Percentiles rank a stretch among this genome's conserved stretches.
Conservation (phyloP, 371 early-diverging fungal species). For the Mucor ambiguus region DNA sequence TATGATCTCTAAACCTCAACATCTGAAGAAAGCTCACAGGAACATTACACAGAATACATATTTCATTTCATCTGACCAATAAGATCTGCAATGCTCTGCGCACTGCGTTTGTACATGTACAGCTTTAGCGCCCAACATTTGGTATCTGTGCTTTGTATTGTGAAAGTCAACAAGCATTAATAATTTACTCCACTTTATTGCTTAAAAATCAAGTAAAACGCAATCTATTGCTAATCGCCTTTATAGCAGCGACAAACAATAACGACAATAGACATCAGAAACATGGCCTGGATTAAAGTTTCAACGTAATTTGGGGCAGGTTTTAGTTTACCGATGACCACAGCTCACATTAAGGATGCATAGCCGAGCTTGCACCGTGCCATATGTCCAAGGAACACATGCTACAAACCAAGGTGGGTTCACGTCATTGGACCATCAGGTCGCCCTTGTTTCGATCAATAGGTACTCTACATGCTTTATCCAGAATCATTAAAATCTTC, state of each 20-base stretch:
- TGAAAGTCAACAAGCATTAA: background rate
- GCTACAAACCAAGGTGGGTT: no score
- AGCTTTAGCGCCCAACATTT: background rate
- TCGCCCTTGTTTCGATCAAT: background rate
- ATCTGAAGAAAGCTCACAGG: background rate
- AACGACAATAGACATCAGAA: background rate
- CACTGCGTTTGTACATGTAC: no score
- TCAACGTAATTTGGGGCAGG: constrained; percentile 4
- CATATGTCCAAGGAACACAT: no score
- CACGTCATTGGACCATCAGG: background rate
- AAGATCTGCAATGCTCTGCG: background rate
- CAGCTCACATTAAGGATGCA: background rate
- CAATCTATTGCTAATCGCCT: background rate
- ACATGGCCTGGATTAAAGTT: background rate
- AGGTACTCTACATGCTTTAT: no score
- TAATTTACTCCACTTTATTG: background rate
- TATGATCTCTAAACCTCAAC: background rate
- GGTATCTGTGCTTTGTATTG: background rate
- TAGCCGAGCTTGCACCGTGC: background rate
- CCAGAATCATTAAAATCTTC: no score
- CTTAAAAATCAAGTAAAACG: background rate
- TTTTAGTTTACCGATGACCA: background rate
- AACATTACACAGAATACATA: background rate
- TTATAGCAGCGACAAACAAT: constrained; percentile 1
- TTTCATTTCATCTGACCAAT: background rate